Conservation (phyloP, 805 yeast species). For the Kazachstania taianensis region DNA sequence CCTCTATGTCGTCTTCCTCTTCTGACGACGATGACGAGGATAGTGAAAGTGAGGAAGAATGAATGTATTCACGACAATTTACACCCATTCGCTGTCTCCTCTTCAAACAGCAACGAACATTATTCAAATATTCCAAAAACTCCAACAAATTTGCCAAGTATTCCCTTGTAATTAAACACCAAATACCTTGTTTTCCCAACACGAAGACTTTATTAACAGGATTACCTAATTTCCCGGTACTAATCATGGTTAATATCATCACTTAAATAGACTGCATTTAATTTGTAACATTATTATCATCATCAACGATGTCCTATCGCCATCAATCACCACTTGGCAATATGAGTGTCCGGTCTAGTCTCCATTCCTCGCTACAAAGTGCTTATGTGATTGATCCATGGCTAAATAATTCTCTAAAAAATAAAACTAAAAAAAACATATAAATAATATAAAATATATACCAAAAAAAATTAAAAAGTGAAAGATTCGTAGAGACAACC, state of each 20-base stretch:
- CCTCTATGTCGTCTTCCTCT: constrained; percentile 8
- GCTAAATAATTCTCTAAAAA: too few relatives aligned
- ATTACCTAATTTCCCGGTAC: too few relatives aligned
- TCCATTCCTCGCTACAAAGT: too few relatives aligned
- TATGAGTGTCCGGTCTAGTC: too few relatives aligned
- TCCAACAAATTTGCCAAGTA: too few relatives aligned
- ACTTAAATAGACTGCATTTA: constrained; percentile 7
- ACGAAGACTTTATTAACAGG: too few relatives aligned
- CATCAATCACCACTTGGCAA: too few relatives aligned
- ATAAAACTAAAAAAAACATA: neutral
- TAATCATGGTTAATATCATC: neutral
- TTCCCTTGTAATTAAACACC: too few relatives aligned
- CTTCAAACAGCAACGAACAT: neutral
- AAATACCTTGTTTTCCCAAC: too few relatives aligned
- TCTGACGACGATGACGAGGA: constrained; percentile 44
- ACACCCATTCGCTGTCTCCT: neutral
- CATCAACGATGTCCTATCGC: neutral
- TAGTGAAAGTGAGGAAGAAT: constrained; percentile 69
- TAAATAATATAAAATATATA: neutral
- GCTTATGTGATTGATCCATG: too few relatives aligned
- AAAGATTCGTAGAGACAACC: neutral
- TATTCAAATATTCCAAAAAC: too few relatives aligned
- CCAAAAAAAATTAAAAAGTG: neutral
- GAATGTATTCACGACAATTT: too few relatives aligned
- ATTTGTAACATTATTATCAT: constrained; percentile 6